Percentiles rank a stretch among this genome's conserved stretches.
phyloP scores from a whole-genome alignment of 352 stramenopile genomes.

The Phytophthora pistaciae region DNA sequence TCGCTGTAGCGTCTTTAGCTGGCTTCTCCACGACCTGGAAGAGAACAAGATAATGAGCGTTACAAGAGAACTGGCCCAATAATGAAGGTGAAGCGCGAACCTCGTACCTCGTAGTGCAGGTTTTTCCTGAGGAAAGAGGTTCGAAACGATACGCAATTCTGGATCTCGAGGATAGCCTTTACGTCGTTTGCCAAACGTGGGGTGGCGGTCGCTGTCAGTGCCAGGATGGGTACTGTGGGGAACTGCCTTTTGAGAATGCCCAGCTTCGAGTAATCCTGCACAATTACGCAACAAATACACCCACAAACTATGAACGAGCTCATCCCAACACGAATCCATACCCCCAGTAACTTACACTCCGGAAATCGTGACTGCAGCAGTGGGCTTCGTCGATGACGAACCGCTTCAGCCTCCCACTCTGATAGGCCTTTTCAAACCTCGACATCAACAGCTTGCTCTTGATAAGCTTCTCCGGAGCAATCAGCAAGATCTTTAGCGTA shows the following conservation, averaged over 20 bases:
- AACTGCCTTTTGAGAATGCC: constrained; percentile 92
- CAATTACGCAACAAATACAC: not conserved
- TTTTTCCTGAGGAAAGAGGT: constrained; percentile 93
- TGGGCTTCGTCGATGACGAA: constrained; percentile 96
- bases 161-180: constrained; percentile 79
- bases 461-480: constrained; percentile 94
- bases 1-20: constrained; percentile 52
- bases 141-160: constrained; percentile 86
- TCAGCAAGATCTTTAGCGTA: constrained; percentile 86
- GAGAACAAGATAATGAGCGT: not conserved
- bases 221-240: constrained; percentile 90
- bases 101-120: constrained; percentile 92
- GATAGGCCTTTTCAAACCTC: constrained; percentile 92
- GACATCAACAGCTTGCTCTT: constrained; percentile 91
- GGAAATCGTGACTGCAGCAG: constrained; percentile 87
- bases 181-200: constrained; percentile 77
- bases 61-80: not conserved
- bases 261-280: constrained; percentile 93
- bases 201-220: constrained; percentile 91
- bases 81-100: constrained; percentile 40
- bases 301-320: not conserved
- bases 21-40: constrained; percentile 55
- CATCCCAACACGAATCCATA: not conserved
- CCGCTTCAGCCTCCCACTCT: constrained; percentile 76
- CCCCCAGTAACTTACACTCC: constrained; percentile 48